Base-by-base conservation (phyloP, 2,329 filamentous ascomycete species). In the Microcyclosporella mali region DNA sequence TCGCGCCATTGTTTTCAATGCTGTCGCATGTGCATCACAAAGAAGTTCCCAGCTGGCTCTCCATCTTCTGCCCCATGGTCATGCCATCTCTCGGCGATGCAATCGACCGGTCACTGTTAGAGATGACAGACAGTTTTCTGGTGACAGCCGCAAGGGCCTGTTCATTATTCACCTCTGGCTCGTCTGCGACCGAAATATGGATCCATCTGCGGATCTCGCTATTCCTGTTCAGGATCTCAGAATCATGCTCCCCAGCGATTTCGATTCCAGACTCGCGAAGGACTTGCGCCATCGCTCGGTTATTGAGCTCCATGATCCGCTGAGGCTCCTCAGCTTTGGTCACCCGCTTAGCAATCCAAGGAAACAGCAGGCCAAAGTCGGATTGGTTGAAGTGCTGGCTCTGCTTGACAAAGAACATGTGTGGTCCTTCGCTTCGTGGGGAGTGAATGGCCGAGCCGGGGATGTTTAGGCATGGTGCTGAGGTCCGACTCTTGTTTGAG, bases 351-450 rank as follows among this genome's bases (percentile, higher is more conserved):
- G 71, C 73, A 1, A 74, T 52, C 74, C 81, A 84, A 0, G 86
- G 86, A 58, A 94, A 94, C 16, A 94, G 66, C 17, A 92, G 68
- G 28, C 85, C 88, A 55, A 92, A 94, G 58, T 94, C 88, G 15
- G 80, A 85, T 64, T 94, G 88, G 45, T 77, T 86, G 18, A 94
- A 74, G 60, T 94, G 88, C 0, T 87, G 85, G n/a, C 82, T 84
- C 33, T 76, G 70, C 11, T 73, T 62, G 2, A 86, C 81, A 61
- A 86, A 90, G 67, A 85, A 94, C 57, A 90, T 78, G 53, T 82
- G 76, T 3, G 86, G 81, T 57, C 59, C 53, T 37, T 50, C 41
- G 27, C 44, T 52, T 18, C 47, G 41, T 30, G 43, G 29, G 10
- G 33, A 34, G 15, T 33, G 17, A 15, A 37, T 46, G 35, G 6